Evolutionary conservation across 2,329 filamentous ascomycete genomes (phyloP).

Genomic region (Ceratocystis cubensis): DNA sequence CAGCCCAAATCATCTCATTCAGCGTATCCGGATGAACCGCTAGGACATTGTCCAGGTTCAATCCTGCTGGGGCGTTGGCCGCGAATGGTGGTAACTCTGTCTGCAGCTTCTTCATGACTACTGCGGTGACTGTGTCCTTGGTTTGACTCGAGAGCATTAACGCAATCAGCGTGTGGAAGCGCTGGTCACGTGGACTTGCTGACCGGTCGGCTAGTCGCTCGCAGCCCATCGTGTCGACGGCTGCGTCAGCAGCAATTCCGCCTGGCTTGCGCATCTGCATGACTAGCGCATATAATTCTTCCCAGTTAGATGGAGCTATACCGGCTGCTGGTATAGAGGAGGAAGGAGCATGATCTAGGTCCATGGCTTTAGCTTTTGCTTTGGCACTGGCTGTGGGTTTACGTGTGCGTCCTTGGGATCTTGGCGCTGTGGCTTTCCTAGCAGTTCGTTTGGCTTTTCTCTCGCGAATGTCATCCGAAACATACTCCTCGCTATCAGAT

Average conservation of each 20-base stretch:
- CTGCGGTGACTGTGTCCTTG: conserved; percentile 80
- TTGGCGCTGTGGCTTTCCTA: not conserved
- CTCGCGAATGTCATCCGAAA: not conserved
- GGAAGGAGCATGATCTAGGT: not conserved
- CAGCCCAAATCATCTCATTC: conserved; percentile 66
- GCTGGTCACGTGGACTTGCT: conserved; percentile 43
- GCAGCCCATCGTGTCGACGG: conserved; percentile 97
- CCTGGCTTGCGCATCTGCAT: conserved; percentile 58
- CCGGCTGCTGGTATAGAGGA: not conserved
- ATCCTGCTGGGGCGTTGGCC: conserved; percentile 35
- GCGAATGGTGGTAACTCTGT: conserved; percentile 49
- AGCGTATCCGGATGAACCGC: conserved; percentile 51
- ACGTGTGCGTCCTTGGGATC: conserved; percentile 26
- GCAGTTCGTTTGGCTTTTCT: conserved; percentile 9
- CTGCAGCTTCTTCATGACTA: conserved; percentile 68
- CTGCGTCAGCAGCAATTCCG: conserved; percentile 53
- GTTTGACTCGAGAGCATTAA: conserved; percentile 90
- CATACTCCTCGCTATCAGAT: conserved; percentile 18
- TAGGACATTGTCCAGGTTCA: conserved; percentile 68
- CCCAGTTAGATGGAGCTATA: conserved; percentile 62
- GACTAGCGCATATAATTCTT: conserved; percentile 64
- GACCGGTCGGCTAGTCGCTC: conserved; percentile 53
- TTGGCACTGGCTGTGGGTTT: conserved; percentile 37
- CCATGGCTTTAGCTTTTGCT: conserved; percentile 6
- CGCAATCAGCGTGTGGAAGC: conserved; percentile 76